phyloP scores from a whole-genome alignment of 352 stramenopile species.

The Paralagenidium karlingii region DNA sequence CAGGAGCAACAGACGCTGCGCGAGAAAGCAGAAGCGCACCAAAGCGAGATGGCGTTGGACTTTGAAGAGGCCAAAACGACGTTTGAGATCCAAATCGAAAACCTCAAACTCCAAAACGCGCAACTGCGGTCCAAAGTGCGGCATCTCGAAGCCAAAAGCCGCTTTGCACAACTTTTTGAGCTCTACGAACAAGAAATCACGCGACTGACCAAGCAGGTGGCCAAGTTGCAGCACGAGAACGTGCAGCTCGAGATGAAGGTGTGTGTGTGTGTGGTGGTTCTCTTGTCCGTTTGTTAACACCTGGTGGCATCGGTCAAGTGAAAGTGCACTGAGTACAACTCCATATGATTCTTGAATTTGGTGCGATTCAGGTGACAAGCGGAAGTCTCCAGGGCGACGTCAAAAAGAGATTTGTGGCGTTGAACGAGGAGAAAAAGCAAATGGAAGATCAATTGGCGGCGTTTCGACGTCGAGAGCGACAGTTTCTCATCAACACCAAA shows the following conservation, averaged over 20 bases:
- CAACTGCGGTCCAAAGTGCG: slow-evolving; percentile 53
- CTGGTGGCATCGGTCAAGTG: not conserved
- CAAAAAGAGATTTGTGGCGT: slow-evolving; percentile 50
- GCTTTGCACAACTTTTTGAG: slow-evolving; percentile 35
- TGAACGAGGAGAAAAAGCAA: slow-evolving; percentile 41
- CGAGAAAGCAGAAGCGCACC: slow-evolving; percentile 28
- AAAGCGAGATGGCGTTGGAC: slow-evolving; percentile 28
- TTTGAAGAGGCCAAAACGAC: slow-evolving; percentile 31
- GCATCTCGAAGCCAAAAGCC: slow-evolving; percentile 32
- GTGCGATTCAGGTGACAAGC: not conserved
- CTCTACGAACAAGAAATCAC: slow-evolving; percentile 62
- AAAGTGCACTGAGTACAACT: not conserved
- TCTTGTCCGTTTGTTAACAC: no score
- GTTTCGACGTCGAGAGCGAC: slow-evolving; percentile 42
- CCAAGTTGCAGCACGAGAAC: slow-evolving; percentile 44
- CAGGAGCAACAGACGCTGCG: slow-evolving; percentile 55
- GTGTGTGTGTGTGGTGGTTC: not conserved
- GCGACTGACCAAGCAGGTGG: slow-evolving; percentile 30
- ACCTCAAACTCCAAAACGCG: slow-evolving; percentile 58
- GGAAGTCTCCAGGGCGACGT: slow-evolving; percentile 15
- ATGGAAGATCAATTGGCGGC: slow-evolving; percentile 41
- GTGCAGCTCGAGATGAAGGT: slow-evolving; percentile 54
- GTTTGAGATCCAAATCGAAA: slow-evolving; percentile 63
- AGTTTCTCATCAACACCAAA: slow-evolving; percentile 51
- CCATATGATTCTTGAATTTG: not conserved